Conservation (phyloP, 139 green algal genomes). For the Tetradesmus lagerheimii region DNA sequence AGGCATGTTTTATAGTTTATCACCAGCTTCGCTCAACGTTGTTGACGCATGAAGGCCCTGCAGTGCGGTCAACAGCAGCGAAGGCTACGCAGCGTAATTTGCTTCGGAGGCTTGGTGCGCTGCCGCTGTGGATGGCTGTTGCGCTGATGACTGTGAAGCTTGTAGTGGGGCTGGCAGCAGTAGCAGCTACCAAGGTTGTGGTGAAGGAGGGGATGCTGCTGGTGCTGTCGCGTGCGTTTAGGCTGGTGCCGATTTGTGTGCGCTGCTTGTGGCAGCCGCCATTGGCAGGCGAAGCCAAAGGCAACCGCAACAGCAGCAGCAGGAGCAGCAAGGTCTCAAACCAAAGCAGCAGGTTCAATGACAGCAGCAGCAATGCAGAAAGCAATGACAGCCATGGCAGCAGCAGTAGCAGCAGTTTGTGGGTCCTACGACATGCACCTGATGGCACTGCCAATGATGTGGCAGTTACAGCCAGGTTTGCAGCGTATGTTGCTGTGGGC, state of each 20-base stretch:
- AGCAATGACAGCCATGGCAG: background rate
- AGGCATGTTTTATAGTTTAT: no score
- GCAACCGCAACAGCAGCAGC: background rate
- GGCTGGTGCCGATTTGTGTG: background rate
- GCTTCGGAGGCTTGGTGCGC: background rate
- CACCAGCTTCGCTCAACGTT: no score
- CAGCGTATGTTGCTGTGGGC: constrained; percentile 21
- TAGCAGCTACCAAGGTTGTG: background rate
- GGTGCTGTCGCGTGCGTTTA: background rate
- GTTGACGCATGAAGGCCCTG: no score
- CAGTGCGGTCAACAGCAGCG: no score
- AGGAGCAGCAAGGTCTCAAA: background rate
- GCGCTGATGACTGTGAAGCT: background rate
- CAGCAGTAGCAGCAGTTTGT: background rate
- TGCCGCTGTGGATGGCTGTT: background rate
- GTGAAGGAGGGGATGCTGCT: background rate
- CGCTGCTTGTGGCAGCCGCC: constrained; percentile 43
- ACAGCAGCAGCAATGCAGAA: background rate
- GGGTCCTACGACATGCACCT: background rate
- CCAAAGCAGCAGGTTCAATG: background rate
- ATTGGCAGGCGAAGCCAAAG: background rate
- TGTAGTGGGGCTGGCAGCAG: background rate
- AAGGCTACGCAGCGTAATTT: no score
- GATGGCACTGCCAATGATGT: constrained; percentile 14
- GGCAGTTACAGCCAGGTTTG: background rate